These are phyloP conservation scores for Coemansia sp. DNA, from an alignment of 192 early-diverging fungal genomes.

Conservation along the genomic window DNA sequence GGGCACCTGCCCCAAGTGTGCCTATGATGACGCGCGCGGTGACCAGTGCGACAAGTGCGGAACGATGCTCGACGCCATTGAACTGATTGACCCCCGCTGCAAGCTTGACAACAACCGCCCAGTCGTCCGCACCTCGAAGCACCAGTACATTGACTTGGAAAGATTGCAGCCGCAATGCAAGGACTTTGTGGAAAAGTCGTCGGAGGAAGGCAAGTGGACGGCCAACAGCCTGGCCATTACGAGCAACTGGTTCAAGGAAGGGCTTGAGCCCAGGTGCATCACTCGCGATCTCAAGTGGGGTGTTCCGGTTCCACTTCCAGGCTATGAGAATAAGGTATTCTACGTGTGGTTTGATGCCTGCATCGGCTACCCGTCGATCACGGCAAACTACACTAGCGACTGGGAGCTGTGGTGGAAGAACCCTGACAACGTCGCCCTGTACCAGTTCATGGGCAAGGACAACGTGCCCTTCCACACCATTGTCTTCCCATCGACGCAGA, in stretches of 20 bases:
- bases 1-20: conserved; percentile 92
- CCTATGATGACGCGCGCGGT: conserved; percentile 91
- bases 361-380: conserved; percentile 98
- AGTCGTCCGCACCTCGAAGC: conserved; percentile 80
- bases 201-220: conserved; percentile 84
- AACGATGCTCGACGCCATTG: conserved; percentile 86
- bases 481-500: conserved; percentile 89
- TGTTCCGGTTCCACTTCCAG: conserved; percentile 84
- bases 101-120: conserved; percentile 88
- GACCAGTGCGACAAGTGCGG: conserved; percentile 99
- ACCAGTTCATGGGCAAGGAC: conserved; percentile 99
- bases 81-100: conserved; percentile 93
- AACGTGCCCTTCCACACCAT: conserved; percentile 99
- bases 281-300: conserved; percentile 99
- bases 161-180: conserved; percentile 77
- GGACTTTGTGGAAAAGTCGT: conserved; percentile 73
- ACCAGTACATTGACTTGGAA: conserved; percentile 89
- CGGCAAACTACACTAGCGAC: conserved; percentile 90
- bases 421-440: conserved; percentile 91
- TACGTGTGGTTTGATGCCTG: conserved; percentile 99
- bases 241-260: conserved; percentile 91
- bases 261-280: conserved; percentile 91
- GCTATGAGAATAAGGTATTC: conserved; percentile 91
- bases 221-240: conserved; percentile 88
- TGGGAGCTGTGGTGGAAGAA: conserved; percentile 99